Conservation (phyloP, 148 eudicot genomes). For the Diospyros kaki region DNA sequence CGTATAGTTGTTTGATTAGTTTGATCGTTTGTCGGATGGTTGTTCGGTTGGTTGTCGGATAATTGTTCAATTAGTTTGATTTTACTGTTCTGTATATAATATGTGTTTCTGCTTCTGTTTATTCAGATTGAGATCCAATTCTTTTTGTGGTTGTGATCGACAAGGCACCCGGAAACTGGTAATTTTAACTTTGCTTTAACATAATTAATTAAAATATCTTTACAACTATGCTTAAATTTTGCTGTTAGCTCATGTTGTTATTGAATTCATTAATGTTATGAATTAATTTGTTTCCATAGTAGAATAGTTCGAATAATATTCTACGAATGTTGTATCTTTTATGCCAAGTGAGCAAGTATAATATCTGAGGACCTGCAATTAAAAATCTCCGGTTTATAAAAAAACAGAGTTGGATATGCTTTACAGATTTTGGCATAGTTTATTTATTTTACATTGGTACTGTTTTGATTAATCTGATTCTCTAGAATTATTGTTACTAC, state of each 20-base stretch:
- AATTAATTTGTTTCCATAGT: slow-evolving; percentile 11
- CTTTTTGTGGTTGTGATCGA: neutral
- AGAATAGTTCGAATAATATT: neutral
- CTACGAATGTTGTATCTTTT: neutral
- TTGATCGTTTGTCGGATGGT: no score
- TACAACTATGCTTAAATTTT: neutral
- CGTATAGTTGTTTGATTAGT: no score
- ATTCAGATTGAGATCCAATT: neutral
- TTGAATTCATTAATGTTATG: neutral
- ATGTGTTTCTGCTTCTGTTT: neutral
- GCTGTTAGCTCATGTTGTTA: neutral
- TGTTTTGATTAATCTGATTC: neutral
- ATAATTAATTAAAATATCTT: neutral
- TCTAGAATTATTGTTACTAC: neutral
- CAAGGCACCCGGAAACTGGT: neutral
- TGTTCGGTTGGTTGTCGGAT: no score
- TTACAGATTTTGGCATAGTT: neutral
- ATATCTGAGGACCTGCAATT: neutral
- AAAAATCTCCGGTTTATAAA: neutral
- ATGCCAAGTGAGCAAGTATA: neutral
- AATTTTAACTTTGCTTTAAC: slow-evolving; percentile 2
- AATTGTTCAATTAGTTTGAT: neutral
- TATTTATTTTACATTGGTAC: neutral
- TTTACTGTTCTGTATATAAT: slow-evolving; percentile 12
- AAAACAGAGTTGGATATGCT: neutral